phyloP scores from a whole-genome alignment of 1,284 basidiomycete species.

The Sporisorium exsertum region DNA sequence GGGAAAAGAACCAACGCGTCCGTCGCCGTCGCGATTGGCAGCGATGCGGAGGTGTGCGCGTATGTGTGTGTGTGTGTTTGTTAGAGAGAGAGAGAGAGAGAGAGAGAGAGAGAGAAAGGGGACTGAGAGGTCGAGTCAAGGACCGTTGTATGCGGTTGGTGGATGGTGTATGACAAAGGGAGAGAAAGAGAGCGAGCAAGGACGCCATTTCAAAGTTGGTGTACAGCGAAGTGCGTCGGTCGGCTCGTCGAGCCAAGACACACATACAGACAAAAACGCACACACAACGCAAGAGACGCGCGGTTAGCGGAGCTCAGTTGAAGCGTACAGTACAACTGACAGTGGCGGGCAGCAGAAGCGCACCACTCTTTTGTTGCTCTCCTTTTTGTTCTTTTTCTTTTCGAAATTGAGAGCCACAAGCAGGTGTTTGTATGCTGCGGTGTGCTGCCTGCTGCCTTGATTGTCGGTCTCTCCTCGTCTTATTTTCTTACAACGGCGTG shows the following conservation, averaged over 20 bases:
- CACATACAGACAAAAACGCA: background rate
- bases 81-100: too few relatives aligned
- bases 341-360: background rate
- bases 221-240: background rate
- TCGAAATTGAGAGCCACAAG: too few relatives aligned
- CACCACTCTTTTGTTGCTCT: too few relatives aligned
- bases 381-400: too few relatives aligned
- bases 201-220: background rate
- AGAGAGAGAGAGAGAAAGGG: background rate
- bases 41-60: background rate
- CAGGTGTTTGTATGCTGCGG: background rate
- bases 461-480: too few relatives aligned
- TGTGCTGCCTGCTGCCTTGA: constrained; percentile 3
- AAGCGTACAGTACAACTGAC: background rate
- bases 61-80: too few relatives aligned
- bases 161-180: background rate
- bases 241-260: background rate
- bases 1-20: too few relatives aligned
- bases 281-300: background rate
- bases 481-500: too few relatives aligned
- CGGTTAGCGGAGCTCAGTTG: background rate
- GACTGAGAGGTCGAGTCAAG: background rate
- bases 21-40: too few relatives aligned
- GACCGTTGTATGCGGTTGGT: constrained; percentile 10
- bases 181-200: background rate